These are phyloP conservation scores for Mycena epipterygia DNA, from an alignment of 768 basidiomycete species.

Conservation along the genomic window DNA sequence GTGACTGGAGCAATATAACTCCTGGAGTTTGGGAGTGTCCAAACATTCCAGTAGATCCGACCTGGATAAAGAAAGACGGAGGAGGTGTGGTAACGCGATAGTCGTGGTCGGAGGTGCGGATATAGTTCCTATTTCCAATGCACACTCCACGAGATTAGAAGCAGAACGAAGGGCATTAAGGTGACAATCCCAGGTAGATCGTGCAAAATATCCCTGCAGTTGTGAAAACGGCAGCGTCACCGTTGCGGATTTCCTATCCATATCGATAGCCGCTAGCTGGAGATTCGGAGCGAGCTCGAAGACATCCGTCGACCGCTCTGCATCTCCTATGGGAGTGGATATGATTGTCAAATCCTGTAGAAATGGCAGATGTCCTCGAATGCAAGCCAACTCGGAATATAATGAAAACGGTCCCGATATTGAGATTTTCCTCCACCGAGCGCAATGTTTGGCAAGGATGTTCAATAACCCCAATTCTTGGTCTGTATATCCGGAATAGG, in stretches of 20 bases:
- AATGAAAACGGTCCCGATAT: neutral
- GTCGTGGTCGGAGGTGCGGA: neutral
- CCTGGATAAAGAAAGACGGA: slow-evolving; percentile 13
- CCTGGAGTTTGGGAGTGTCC: slow-evolving; percentile 12
- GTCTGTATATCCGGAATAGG: neutral
- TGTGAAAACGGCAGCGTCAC: neutral
- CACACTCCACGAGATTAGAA: slow-evolving; percentile 20
- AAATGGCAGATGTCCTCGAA: slow-evolving; percentile 3
- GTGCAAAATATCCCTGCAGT: neutral
- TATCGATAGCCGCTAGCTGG: neutral
- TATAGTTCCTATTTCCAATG: neutral
- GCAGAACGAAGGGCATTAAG: neutral
- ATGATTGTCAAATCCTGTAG: slow-evolving; percentile 1
- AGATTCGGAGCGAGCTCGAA: neutral
- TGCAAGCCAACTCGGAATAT: neutral
- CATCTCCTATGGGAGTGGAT: neutral
- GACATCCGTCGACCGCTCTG: neutral
- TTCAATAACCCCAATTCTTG: neutral
- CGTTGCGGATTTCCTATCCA: neutral
- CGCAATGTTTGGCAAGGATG: neutral
- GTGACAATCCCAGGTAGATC: neutral
- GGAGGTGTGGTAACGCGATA: slow-evolving; percentile 1
- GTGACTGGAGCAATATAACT: slow-evolving; percentile 1
- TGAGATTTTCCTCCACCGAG: slow-evolving; percentile 5
- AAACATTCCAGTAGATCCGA: neutral